Percentiles rank a stretch among this genome's conserved stretches.
phyloP scores from a whole-genome alignment of 768 basidiomycete genomes.

The Clitopilus hobsonii region DNA sequence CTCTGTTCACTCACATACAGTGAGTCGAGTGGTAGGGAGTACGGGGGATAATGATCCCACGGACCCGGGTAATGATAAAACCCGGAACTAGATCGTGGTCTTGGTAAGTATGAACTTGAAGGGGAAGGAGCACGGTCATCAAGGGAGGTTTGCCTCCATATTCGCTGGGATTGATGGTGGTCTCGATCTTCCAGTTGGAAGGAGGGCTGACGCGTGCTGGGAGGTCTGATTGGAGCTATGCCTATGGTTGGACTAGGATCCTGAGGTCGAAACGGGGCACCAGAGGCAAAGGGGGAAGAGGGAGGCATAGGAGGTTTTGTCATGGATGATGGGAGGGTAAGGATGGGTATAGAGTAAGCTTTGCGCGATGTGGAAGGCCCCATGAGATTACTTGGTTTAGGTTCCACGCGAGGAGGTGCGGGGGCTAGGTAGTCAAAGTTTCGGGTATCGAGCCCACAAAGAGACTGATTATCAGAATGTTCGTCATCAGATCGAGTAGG shows the following conservation, averaged over 20 bases:
- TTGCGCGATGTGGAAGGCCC: background rate
- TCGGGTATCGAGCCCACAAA: background rate
- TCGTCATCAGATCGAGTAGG: background rate
- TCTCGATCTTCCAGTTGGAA: constrained; percentile 14
- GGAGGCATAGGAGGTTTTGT: background rate
- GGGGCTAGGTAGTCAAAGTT: background rate
- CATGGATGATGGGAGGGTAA: background rate
- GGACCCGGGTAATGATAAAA: background rate
- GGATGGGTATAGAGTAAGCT: background rate
- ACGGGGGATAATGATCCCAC: constrained; percentile 1
- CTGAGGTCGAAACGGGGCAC: background rate
- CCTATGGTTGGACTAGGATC: background rate
- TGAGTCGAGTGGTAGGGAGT: constrained; percentile 2
- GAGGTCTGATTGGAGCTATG: background rate
- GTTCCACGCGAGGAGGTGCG: background rate
- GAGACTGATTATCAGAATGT: background rate
- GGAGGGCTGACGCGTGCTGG: constrained; percentile 5
- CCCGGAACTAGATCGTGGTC: background rate
- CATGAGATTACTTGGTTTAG: background rate
- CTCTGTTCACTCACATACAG: constrained; percentile 8
- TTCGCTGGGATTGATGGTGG: background rate
- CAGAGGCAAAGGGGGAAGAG: background rate
- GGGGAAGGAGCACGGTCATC: constrained; percentile 12
- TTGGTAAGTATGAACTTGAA: constrained; percentile 1
- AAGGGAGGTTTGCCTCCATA: constrained; percentile 15